Conservation (phyloP, 1,139 yeast species). For the Kodamaea suecica region DNA sequence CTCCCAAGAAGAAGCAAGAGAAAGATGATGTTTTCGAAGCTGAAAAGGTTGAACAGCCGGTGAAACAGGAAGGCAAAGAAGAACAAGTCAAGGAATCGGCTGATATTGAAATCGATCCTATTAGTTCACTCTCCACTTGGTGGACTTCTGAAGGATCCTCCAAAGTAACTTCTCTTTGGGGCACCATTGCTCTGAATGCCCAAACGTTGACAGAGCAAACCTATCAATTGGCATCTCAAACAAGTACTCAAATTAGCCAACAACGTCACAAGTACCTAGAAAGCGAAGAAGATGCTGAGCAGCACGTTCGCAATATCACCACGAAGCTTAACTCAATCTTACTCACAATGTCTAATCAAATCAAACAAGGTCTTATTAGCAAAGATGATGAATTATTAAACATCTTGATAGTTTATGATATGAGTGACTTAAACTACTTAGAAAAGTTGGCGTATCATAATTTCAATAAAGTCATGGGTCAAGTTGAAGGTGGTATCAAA, state of each 20-base stretch:
- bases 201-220: constrained; percentile 41
- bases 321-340: constrained; percentile 36
- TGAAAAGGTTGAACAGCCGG: background rate
- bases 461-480: constrained; percentile 81
- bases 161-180: constrained; percentile 71
- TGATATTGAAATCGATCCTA: constrained; percentile 53
- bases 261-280: constrained; percentile 39
- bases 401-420: constrained; percentile 67
- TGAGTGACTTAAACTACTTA: constrained; percentile 65
- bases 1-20: constrained; percentile 26
- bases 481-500: constrained; percentile 85
- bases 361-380: constrained; percentile 62
- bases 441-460: constrained; percentile 63
- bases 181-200: constrained; percentile 48
- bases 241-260: constrained; percentile 43
- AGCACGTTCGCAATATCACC: constrained; percentile 27
- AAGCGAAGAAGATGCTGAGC: constrained; percentile 24
- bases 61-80: constrained; percentile 9
- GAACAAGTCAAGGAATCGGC: constrained; percentile 8
- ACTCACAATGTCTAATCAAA: constrained; percentile 39
- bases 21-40: constrained; percentile 6
- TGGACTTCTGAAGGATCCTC: constrained; percentile 75
- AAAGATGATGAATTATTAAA: constrained; percentile 57
- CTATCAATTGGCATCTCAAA: constrained; percentile 41
- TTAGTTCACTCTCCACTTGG: constrained; percentile 74